Conservation (phyloP, 441 rosid genomes). For the Populus hybrid region DNA sequence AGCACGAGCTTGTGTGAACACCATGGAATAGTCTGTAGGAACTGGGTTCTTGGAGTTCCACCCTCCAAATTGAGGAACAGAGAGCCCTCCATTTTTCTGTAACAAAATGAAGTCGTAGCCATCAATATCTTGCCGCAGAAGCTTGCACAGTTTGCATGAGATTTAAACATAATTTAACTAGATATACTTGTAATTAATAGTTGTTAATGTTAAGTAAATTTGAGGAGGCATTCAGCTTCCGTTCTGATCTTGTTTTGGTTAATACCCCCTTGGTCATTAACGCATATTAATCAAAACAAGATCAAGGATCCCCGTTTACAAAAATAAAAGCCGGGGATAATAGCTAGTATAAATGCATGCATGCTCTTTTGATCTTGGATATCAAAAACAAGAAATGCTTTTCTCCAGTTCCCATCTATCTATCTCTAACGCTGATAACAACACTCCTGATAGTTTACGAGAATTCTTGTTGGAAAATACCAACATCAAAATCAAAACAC, state of each 20-base stretch:
- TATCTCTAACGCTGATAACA: not conserved
- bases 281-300: conserved; percentile 35
- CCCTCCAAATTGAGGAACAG: conserved; percentile 79
- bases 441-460: too few species aligned
- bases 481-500: too few species aligned
- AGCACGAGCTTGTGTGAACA: conserved; percentile 60
- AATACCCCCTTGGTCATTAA: conserved; percentile 35
- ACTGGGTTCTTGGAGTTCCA: conserved; percentile 61
- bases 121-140: not conserved
- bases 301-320: conserved; percentile 10
- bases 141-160: not conserved
- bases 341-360: too few species aligned
- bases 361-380: too few species aligned
- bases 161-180: not conserved
- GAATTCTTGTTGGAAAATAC: too few species aligned
- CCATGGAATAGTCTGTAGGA: conserved; percentile 62
- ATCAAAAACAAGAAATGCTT: too few species aligned
- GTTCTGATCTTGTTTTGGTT: conserved; percentile 31
- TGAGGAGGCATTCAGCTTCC: not conserved
- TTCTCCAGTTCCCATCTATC: too few species aligned
- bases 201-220: not conserved
- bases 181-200: not conserved
- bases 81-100: conserved; percentile 43
- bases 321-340: not conserved
- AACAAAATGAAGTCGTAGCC: not conserved